Conservation (phyloP, 257 asterid genomes). For the Linaria vulgaris region DNA sequence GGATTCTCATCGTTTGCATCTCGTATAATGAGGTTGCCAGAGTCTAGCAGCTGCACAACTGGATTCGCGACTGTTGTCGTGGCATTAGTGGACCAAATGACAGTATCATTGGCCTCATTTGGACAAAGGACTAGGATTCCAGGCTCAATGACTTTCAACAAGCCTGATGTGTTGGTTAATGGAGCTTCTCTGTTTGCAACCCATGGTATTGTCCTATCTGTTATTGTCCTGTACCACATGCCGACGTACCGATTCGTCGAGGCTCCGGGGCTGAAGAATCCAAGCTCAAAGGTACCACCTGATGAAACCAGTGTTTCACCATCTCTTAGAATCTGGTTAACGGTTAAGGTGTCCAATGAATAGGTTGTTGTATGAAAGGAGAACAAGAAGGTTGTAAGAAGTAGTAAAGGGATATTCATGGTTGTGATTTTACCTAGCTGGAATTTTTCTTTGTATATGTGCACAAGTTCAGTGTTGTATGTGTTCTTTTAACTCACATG, state of each 20-base stretch:
- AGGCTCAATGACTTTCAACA: slow-evolving; percentile 16
- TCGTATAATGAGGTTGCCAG: slow-evolving; percentile 39
- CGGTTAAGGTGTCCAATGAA: slow-evolving; percentile 23
- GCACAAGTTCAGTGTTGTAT: no score
- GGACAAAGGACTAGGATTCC: slow-evolving; percentile 26
- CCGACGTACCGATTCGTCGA: slow-evolving; percentile 34
- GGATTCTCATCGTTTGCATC: slow-evolving; percentile 21
- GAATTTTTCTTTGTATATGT: no score
- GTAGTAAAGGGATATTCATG: not conserved
- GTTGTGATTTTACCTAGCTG: not conserved
- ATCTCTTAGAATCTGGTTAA: slow-evolving; percentile 18
- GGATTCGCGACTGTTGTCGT: slow-evolving; percentile 11
- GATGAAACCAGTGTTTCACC: slow-evolving; percentile 25
- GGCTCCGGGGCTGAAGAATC: slow-evolving; percentile 33
- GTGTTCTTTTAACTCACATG: no score
- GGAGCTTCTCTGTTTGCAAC: slow-evolving; percentile 38
- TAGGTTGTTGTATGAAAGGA: not conserved
- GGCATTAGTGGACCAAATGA: slow-evolving; percentile 31
- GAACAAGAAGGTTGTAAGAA: not conserved
- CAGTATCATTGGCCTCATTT: slow-evolving; percentile 6
- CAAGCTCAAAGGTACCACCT: slow-evolving; percentile 27
- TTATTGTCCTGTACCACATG: slow-evolving; percentile 40
- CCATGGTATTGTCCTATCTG: slow-evolving; percentile 37
- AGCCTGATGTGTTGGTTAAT: slow-evolving; percentile 18
- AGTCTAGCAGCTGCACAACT: slow-evolving; percentile 21